Conservation (phyloP, 306 rosid species). For the Prunus fruticosa region DNA sequence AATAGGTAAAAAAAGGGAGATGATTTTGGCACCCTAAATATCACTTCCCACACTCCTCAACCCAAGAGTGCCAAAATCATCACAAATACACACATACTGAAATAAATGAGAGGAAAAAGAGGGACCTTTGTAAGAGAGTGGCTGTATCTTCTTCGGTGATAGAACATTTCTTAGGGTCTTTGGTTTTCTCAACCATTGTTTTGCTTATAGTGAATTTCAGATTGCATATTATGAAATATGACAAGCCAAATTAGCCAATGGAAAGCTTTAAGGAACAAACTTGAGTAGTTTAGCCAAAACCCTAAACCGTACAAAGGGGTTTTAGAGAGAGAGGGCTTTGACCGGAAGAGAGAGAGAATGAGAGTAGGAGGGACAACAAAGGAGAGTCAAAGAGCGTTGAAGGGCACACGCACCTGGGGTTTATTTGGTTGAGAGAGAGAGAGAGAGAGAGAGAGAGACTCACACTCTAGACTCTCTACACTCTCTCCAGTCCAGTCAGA, state of each 20-base stretch:
- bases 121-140: slow-evolving; percentile 48
- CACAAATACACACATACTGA: neutral
- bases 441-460: too few species aligned
- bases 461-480: too few species aligned
- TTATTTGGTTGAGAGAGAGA: too few species aligned
- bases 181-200: slow-evolving; percentile 39
- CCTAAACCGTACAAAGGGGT: slow-evolving; percentile 29
- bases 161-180: slow-evolving; percentile 30
- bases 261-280: neutral
- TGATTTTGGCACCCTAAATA: too few species aligned
- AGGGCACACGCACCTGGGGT: neutral
- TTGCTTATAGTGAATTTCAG: neutral
- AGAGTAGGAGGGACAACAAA: neutral
- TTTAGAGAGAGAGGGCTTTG: neutral
- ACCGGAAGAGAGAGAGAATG: neutral
- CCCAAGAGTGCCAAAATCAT: neutral
- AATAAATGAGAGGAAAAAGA: neutral
- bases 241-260: neutral
- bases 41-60: neutral
- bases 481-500: too few species aligned
- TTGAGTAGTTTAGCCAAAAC: slow-evolving; percentile 17
- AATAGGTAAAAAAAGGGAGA: neutral
- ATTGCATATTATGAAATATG: neutral
- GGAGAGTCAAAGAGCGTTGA: neutral
- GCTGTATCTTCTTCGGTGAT: slow-evolving; percentile 50